These are phyloP conservation scores for Fraxinus pennsylvanica DNA, from an alignment of 257 asterid genomes.

Conservation along the genomic window DNA sequence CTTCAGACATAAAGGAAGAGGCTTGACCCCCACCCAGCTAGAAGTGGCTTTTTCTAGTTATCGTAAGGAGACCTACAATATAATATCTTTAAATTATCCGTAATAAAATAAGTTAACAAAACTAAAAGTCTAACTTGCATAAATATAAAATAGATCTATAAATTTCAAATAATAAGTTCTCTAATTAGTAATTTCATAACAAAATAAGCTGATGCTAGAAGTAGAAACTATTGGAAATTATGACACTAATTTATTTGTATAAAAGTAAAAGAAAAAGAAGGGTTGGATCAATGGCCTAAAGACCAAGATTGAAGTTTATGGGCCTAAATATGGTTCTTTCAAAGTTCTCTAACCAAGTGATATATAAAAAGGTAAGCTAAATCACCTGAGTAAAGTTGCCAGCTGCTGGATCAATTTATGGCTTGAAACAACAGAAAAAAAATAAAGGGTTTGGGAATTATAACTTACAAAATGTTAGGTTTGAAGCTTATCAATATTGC, in stretches of 20 bases:
- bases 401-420: neutral
- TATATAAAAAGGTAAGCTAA: too few relatives aligned
- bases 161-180: too few relatives aligned
- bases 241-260: too few relatives aligned
- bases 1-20: too few relatives aligned
- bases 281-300: too few relatives aligned
- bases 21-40: too few relatives aligned
- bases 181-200: neutral
- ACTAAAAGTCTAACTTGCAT: neutral
- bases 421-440: neutral
- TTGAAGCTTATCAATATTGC: neutral
- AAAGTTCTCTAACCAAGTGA: too few relatives aligned
- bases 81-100: neutral
- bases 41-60: too few relatives aligned
- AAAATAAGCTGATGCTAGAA: neutral
- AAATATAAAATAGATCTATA: neutral
- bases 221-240: neutral
- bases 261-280: too few relatives aligned
- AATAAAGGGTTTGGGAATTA: neutral
- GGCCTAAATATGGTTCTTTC: too few relatives aligned
- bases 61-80: neutral
- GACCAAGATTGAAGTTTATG: too few relatives aligned
- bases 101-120: neutral
- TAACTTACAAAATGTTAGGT: neutral
- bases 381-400: too few relatives aligned